Evolutionary conservation across 345 rosid genomes (phyloP).

Genomic region (Pistacia vera): DNA sequence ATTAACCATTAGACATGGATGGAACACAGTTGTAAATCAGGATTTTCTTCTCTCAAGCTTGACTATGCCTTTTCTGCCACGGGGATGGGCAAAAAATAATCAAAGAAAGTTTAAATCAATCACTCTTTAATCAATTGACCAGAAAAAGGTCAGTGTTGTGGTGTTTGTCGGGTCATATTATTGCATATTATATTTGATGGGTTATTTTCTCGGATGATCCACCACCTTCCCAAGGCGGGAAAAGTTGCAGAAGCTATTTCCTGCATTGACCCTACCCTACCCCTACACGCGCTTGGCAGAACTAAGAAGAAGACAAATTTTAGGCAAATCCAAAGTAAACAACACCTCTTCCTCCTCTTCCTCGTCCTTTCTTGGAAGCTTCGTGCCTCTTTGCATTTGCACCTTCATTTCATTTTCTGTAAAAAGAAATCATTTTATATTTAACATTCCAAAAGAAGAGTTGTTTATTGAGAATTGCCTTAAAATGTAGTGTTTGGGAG

Average conservation of each 20-base stretch:
- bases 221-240: neutral
- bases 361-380: constrained; percentile 16
- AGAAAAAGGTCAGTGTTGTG: too few species aligned
- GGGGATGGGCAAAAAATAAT: too few species aligned
- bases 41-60: too few species aligned
- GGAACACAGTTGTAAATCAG: too few species aligned
- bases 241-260: neutral
- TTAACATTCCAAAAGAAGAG: too few species aligned
- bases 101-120: too few species aligned
- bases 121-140: too few species aligned
- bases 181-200: neutral
- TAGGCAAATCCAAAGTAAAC: neutral
- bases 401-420: neutral
- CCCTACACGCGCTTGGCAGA: neutral
- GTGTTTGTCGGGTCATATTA: too few species aligned
- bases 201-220: neutral
- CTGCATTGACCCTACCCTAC: neutral
- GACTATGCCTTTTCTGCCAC: too few species aligned
- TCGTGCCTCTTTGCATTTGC: neutral
- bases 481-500: too few species aligned
- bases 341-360: neutral
- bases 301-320: constrained; percentile 1
- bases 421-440: neutral
- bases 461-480: too few species aligned
- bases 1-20: too few species aligned